Evolutionary conservation across 2,329 filamentous ascomycete species (phyloP).

Genomic region (Amesomyces nigricolor): DNA sequence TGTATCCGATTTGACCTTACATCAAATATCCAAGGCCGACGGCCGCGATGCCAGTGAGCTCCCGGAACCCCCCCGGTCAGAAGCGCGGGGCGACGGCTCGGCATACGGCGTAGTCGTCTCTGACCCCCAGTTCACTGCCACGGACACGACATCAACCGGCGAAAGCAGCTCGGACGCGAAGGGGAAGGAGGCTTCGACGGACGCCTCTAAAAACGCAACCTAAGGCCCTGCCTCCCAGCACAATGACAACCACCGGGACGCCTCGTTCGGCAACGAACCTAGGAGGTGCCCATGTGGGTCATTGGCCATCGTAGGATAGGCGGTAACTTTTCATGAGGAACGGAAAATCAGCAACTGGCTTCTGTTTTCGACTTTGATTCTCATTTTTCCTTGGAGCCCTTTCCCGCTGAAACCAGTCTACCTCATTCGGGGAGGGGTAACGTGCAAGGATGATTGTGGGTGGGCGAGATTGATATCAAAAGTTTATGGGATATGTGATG

Average conservation of each 20-base stretch:
- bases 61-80: too few relatives aligned
- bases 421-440: slow-evolving; percentile 1
- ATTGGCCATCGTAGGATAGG: neutral
- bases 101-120: slow-evolving; percentile 19
- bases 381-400: neutral
- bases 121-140: slow-evolving; percentile 21
- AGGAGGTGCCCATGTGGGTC: slow-evolving; percentile 10
- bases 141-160: slow-evolving; percentile 19
- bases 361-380: neutral
- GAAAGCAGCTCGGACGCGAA: slow-evolving; percentile 14
- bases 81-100: neutral
- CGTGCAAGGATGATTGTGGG: slow-evolving; percentile 3
- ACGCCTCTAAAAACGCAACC: slow-evolving; percentile 12
- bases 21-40: too few relatives aligned
- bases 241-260: slow-evolving; percentile 23
- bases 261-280: slow-evolving; percentile 20
- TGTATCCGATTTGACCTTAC: too few relatives aligned
- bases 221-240: slow-evolving; percentile 7
- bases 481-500: neutral
- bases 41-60: too few relatives aligned
- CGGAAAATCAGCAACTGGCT: neutral
- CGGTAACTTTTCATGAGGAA: neutral
- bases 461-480: slow-evolving; percentile 18
- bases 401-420: slow-evolving; percentile 1
- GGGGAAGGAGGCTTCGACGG: slow-evolving; percentile 15